phyloP scores from a whole-genome alignment of 2,329 filamentous ascomycete species.

The Penicillium hesseltinei region DNA sequence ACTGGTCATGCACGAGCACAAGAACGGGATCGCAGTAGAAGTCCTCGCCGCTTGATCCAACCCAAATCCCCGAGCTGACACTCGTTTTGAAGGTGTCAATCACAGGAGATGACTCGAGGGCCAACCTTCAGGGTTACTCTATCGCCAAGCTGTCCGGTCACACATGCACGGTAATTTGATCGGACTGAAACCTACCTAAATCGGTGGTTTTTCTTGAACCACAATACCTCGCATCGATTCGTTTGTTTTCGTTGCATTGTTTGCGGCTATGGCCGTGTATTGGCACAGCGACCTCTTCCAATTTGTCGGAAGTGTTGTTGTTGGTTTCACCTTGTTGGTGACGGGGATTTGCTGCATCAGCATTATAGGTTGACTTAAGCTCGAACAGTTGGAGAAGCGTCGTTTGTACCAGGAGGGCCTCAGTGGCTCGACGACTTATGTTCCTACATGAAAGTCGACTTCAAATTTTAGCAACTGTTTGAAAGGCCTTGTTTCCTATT shows the following conservation, averaged over 20 bases:
- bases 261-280: background rate
- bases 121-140: background rate
- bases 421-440: no score
- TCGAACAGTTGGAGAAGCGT: no score
- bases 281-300: background rate
- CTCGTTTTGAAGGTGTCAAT: background rate
- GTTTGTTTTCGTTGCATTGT: background rate
- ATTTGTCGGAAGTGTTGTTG: background rate
- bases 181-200: background rate
- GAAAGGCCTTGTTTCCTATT: background rate
- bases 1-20: background rate
- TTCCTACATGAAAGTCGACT: no score
- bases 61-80: background rate
- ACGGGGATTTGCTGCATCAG: background rate
- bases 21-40: background rate
- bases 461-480: background rate
- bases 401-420: no score
- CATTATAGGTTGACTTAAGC: no score
- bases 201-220: background rate
- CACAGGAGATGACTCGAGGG: background rate
- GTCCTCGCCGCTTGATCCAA: background rate
- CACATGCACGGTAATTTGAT: background rate
- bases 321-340: background rate
- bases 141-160: background rate
- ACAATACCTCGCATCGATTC: background rate